These are phyloP conservation scores for Kernera saxatilis DNA, from an alignment of 345 rosid species.

Conservation along the genomic window DNA sequence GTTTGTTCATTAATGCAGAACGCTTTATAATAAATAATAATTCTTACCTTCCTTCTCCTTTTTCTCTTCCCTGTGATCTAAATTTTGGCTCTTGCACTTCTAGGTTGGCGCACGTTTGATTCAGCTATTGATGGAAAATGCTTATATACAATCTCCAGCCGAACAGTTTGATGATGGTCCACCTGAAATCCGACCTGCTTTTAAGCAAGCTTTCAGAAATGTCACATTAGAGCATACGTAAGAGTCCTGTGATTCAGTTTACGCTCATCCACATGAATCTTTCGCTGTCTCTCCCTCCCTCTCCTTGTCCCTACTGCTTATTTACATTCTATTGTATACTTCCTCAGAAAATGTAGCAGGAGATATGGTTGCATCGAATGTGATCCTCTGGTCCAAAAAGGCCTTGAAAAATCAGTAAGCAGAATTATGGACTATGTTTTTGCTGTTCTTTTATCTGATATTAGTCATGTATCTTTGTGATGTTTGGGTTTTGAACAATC, in stretches of 20 bases:
- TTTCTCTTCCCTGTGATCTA: conserved; percentile 7
- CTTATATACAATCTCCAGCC: conserved; percentile 81
- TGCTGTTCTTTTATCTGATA: not conserved
- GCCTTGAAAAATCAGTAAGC: conserved; percentile 92
- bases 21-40: not conserved
- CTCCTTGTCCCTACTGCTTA: not conserved
- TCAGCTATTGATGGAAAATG: conserved; percentile 76
- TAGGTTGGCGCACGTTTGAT: conserved; percentile 92
- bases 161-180: conserved; percentile 72
- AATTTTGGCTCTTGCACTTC: conserved; percentile 19
- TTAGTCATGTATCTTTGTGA: conserved; percentile 3
- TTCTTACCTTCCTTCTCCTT: not conserved
- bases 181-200: conserved; percentile 92
- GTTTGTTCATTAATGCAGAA: conserved; percentile 35
- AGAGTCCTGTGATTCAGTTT: conserved; percentile 27
- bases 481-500: conserved; percentile 2
- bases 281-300: not conserved
- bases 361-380: conserved; percentile 95
- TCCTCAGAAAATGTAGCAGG: conserved; percentile 63
- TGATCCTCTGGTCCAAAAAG: conserved; percentile 69
- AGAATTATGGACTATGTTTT: conserved; percentile 12
- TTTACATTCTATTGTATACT: conserved; percentile 13
- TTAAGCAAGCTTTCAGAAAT: conserved; percentile 57
- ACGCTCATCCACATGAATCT: conserved; percentile 5
- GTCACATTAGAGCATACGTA: conserved; percentile 60